Evolutionary conservation across 177 flowering plant genomes (phyloP).

Genomic region (Vitis hybrid): DNA sequence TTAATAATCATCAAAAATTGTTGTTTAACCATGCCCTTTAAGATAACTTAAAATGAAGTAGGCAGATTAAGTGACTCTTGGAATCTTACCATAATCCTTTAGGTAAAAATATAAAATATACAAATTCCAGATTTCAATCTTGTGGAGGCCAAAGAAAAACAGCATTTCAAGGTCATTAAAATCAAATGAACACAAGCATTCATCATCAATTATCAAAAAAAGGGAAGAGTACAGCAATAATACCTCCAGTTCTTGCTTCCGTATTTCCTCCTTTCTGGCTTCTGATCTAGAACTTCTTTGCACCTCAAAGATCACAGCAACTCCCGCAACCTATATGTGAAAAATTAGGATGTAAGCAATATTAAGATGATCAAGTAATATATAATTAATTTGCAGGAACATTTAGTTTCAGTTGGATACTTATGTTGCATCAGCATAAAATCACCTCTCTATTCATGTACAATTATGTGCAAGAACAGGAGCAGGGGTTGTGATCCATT

Average conservation of each 20-base stretch:
- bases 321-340: slow-evolving; percentile 48
- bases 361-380: background rate
- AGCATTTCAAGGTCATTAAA: too few species aligned
- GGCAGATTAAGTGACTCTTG: background rate
- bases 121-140: background rate
- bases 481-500: too few species aligned
- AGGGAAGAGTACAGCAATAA: background rate
- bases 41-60: background rate
- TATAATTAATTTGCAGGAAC: background rate
- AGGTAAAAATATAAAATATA: background rate
- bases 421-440: background rate
- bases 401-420: background rate
- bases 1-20: background rate
- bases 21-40: background rate
- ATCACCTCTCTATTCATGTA: background rate
- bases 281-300: slow-evolving; percentile 67
- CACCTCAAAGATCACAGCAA: slow-evolving; percentile 54
- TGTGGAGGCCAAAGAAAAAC: background rate
- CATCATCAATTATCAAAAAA: background rate
- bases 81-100: too few species aligned
- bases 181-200: background rate
- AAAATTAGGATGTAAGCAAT: slow-evolving; percentile 3
- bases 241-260: slow-evolving; percentile 63
- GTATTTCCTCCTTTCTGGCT: slow-evolving; percentile 62
- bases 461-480: background rate